Evolutionary conservation across 2,329 filamentous ascomycete genomes (phyloP).

Genomic region (Penicillium sp.): DNA sequence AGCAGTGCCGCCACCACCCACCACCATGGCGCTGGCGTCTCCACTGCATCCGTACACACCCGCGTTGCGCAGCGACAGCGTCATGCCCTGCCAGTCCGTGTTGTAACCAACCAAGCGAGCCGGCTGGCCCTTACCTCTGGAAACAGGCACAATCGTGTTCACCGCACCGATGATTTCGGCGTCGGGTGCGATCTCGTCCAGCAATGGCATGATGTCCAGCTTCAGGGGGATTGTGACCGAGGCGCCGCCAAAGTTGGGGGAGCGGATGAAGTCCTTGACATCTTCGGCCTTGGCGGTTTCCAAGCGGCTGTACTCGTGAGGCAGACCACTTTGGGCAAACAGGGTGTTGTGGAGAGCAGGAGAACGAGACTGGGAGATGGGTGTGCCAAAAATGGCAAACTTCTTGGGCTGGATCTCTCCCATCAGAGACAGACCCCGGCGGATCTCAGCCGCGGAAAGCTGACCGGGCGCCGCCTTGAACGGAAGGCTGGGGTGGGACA

Average conservation of each 20-base stretch:
- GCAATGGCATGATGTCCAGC: conserved; percentile 68
- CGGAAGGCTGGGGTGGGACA: conserved; percentile 79
- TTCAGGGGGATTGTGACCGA: conserved; percentile 96
- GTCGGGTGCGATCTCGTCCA: conserved; percentile 72
- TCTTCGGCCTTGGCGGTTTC: conserved; percentile 62
- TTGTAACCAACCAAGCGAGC: conserved; percentile 71
- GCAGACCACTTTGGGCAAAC: conserved; percentile 67
- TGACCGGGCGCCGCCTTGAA: conserved; percentile 92
- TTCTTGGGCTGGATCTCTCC: conserved; percentile 66
- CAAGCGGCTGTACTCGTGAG: conserved; percentile 65
- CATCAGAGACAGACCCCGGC: conserved; percentile 65
- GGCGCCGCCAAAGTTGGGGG: conserved; percentile 74
- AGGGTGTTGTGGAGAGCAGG: conserved; percentile 83
- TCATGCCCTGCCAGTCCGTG: conserved; percentile 93
- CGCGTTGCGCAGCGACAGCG: conserved; percentile 62
- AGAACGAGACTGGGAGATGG: conserved; percentile 74
- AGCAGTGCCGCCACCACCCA: conserved; percentile 85
- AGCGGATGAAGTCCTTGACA: conserved; percentile 57
- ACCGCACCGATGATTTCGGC: conserved; percentile 80
- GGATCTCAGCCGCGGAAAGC: conserved; percentile 80
- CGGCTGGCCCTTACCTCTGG: conserved; percentile 36
- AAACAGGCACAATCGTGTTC: conserved; percentile 76
- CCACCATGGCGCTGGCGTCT: conserved; percentile 59
- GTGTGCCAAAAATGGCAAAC: conserved; percentile 82
- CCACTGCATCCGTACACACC: conserved; percentile 47